Evolutionary conservation across 2,329 filamentous ascomycete genomes (phyloP), one percentile per base, ranked within the genome.

Genomic region (Pyrenophora teres): DNA sequence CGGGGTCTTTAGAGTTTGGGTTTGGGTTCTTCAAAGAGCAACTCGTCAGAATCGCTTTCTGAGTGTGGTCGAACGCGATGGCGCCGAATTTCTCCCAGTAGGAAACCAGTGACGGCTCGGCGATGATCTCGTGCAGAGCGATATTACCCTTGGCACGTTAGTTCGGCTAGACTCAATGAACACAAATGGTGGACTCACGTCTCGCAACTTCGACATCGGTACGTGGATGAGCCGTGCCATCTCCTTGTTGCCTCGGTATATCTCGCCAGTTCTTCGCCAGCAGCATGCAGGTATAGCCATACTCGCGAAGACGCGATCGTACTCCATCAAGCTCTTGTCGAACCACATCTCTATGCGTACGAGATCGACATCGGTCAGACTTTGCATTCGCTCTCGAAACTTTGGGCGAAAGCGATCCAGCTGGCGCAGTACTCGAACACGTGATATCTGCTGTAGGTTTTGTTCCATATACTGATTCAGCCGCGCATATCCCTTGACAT

Each of bases 51-150:
- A 99, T 90, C 18, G 93, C 95, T 72, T 99, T 96, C 71, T 97
- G 94, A 8, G 85, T 87, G 50, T 88, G 86, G 70, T 99, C 94
- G 74, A 99, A 99, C 8, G 94, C 95, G 65, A 99, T 97, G 4
- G 92, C 93, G 43, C 93, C 92, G 69, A 99, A 99, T 68, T 99
- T 96, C 75, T 99, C 94, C 94, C 94, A 99, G 69, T 99, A 99
- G 65, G 90, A 90, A 47, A 97, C 94, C 54, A 96, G 84, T 35
- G 92, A 95, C 56, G 96, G 91, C 77, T 99, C 94, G 2, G 91
- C 92, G 38, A 99, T 85, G 57, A 99, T 95, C 72, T 99, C 92
- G 71, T 99, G 94, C 40, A 99, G 83, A 10, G 94, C 90, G 59
- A 97, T 87, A 67, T 95, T 95, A 55, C 94, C 94, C 92, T 96